Base-by-base conservation (phyloP, 306 rosid species). In the Astragalus membranaceus region DNA sequence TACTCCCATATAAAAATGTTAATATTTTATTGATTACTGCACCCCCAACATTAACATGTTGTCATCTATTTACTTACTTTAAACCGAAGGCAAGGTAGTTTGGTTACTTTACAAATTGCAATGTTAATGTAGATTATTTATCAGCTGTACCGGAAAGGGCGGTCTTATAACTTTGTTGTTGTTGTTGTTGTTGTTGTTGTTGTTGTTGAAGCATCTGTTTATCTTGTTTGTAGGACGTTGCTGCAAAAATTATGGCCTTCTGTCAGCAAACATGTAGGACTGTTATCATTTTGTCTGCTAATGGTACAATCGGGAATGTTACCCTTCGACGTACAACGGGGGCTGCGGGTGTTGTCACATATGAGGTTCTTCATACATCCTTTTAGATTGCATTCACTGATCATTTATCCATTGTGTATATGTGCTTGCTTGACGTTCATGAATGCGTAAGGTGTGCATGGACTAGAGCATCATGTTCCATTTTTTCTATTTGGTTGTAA, bases 221-320 rank as follows among this genome's bases (percentile, higher is more conserved):
- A 6, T 46, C 16, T 75, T 73, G 65, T 72, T 81, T 87, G 79
- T 70, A 94, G 99, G 97, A 94, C 36, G 72, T 94, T 59, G 83
- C 82, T 23, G 70, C 88, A 3, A 91, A 89, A 69, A 16, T 94
- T 57, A 15, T 72, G 80, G 69, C 86, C 53, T 79, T 86, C 46
- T 83, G 83, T 55, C 82, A 87, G 50, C 87, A 83, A 85, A 96
- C 87, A 57, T 86, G 91, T 3, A 79, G 92, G 15, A 46, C 88
- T 1, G 82, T 89, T 49, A 83, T 82, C 73, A 85, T 89, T 76
- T 85, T 94, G 60, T 83, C 97, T 66, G 97, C 95, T 14, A 66
- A 72, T 59, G 99, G 99, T 73, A 82, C 87, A 6, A 13, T 89
- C 52, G 12, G 88, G 64, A 86, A 72, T 79, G 97, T 82, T 50